phyloP scores from a whole-genome alignment of 2,329 filamentous ascomycete species.

The Verticillium klebahnii region DNA sequence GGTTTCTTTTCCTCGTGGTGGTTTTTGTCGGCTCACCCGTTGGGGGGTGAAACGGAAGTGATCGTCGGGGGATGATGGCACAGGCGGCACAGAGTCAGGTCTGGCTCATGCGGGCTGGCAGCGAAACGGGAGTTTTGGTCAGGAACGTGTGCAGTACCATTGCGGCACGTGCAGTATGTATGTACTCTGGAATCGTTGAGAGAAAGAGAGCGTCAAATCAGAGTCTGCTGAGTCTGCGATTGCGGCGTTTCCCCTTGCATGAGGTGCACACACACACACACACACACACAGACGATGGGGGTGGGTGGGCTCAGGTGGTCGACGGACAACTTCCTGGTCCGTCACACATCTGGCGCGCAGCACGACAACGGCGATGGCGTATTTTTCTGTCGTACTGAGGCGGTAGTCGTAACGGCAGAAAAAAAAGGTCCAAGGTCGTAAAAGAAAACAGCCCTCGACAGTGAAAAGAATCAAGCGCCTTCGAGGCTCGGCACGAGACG shows the following conservation, averaged over 20 bases:
- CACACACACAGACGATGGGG: too few relatives aligned
- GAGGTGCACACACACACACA: too few relatives aligned
- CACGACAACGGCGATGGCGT: too few relatives aligned
- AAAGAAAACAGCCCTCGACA: too few relatives aligned
- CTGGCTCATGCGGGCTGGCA: conserved; percentile 6
- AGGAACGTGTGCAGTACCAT: conserved; percentile 9
- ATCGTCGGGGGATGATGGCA: conserved; percentile 11
- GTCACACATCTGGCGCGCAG: too few relatives aligned
- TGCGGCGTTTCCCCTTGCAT: neutral
- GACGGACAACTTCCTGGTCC: too few relatives aligned
- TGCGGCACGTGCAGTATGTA: conserved; percentile 11
- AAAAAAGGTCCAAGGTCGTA: too few relatives aligned
- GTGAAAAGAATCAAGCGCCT: too few relatives aligned
- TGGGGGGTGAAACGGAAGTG: conserved; percentile 12
- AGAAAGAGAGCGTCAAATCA: neutral
- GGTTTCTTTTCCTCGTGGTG: conserved; percentile 2
- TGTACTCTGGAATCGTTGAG: neutral
- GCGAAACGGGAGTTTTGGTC: conserved; percentile 6
- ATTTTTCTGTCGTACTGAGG: too few relatives aligned
- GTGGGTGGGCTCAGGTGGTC: too few relatives aligned
- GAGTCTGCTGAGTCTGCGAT: neutral
- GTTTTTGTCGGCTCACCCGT: conserved; percentile 4
- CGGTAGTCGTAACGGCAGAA: too few relatives aligned
- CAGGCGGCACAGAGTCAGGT: conserved; percentile 3
- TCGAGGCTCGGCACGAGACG: neutral